Conservation (phyloP, 768 basidiomycete species). For the Termitomyces sp. region DNA sequence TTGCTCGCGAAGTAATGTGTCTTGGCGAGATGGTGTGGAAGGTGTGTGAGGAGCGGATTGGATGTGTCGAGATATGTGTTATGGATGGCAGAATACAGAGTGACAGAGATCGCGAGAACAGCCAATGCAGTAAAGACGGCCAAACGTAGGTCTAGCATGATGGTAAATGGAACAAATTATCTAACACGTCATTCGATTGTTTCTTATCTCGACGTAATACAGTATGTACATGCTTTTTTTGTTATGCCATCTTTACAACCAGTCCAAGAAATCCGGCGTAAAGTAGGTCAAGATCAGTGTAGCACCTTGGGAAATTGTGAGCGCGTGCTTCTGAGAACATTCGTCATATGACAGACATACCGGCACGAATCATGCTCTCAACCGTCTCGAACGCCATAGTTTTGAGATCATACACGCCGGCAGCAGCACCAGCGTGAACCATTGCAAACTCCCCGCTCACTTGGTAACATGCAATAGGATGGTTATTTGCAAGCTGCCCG, state of each 20-base stretch:
- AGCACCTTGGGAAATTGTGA: constrained; percentile 49
- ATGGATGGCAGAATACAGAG: constrained; percentile 56
- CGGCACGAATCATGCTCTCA: constrained; percentile 90
- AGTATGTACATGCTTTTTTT: not conserved
- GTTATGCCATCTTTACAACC: constrained; percentile 37
- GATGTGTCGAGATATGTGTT: constrained; percentile 83
- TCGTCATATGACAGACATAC: constrained; percentile 33
- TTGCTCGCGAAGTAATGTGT: constrained; percentile 78
- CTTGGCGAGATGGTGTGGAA: constrained; percentile 59
- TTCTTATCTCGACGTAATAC: not conserved
- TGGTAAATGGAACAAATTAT: not conserved
- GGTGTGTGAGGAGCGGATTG: constrained; percentile 59
- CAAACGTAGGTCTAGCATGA: constrained; percentile 20
- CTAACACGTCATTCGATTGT: not conserved
- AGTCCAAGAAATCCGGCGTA: constrained; percentile 93
- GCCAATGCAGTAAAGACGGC: constrained; percentile 35
- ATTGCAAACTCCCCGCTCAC: constrained; percentile 98
- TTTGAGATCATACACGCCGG: constrained; percentile 89
- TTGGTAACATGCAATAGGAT: constrained; percentile 95
- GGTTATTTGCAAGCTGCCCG: constrained; percentile 70
- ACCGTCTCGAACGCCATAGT: constrained; percentile 93
- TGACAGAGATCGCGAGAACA: constrained; percentile 50
- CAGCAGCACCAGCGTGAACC: constrained; percentile 89
- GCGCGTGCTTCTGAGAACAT: not conserved
- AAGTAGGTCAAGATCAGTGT: constrained; percentile 93